Evolutionary conservation across 768 basidiomycete species (phyloP), one percentile per base, ranked within the genome.

Genomic region (Termitomyces sp.): DNA sequence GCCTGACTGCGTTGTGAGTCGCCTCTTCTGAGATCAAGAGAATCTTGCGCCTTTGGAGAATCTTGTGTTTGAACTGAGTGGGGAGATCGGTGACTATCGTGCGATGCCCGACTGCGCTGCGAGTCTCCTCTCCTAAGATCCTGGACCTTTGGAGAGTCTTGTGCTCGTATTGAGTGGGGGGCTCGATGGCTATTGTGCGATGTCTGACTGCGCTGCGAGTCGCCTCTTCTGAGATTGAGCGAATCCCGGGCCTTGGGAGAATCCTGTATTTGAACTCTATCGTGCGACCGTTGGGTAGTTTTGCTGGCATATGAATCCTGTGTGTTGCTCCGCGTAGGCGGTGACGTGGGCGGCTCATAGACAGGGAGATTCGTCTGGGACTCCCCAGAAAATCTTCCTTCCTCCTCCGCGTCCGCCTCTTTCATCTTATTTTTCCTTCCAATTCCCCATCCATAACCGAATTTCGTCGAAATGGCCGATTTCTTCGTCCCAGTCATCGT

Each of bases 391-490:
- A 67, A 62, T 11, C 66, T 69, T 56, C 62, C 67, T 61, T 72
- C 75, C 60, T 61, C 69, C 40, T 73, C 74, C 61, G 62, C 70
- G 53, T 71, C 72, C 67, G 71, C 63, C 73, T 70, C 72, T 62
- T 82, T 83, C 56, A 71, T 74, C 64, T 80, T 78, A 58, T 79
- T 79, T 63, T 78, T 80, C 75, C 78, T 85, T 48, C 87, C 87
- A 43, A 83, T 56, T 0, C 87, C 87, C 85, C 86, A 87, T 43
- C 87, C 87, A 71, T 88, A 89, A n/a, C 88, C 88, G 81, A 82
- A 86, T 68, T 77, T 84, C 50, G 73, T 73, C 43, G 81, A 73
- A 1, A 70, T 64, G 11, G 75, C 72, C 3, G 81, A 81, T 63
- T 81, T 83, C 71, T 85, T 87, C 25, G 85, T 83, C 36, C 86